Evolutionary conservation across 2,329 filamentous ascomycete genomes (phyloP).

Genomic region (Aspergillus sp.): DNA sequence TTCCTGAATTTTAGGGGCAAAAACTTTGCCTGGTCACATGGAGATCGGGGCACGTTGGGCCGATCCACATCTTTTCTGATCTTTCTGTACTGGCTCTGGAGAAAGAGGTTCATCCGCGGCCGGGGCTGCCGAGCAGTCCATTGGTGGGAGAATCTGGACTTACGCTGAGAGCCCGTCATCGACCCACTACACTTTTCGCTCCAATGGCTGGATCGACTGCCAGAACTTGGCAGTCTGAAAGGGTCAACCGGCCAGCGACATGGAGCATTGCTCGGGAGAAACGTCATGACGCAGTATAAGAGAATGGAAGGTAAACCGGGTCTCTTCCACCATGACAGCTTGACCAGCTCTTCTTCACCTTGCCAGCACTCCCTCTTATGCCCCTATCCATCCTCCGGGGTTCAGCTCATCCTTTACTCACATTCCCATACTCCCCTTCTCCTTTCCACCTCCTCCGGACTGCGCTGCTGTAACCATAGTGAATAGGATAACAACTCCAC

Average conservation of each 20-base stretch:
- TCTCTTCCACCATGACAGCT: constrained; percentile 15
- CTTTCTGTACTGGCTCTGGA: neutral
- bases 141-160: constrained; percentile 36
- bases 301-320: constrained; percentile 31
- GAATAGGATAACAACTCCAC: neutral
- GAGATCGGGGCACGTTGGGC: constrained; percentile 24
- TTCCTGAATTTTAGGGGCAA: constrained; percentile 9
- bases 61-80: constrained; percentile 6
- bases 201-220: constrained; percentile 24
- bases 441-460: neutral
- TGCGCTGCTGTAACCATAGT: neutral
- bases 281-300: constrained; percentile 24
- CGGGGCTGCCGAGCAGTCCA: constrained; percentile 30
- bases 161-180: constrained; percentile 30
- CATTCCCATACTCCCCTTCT: neutral
- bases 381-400: neutral
- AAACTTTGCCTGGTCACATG: constrained; percentile 39
- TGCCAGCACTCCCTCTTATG: neutral
- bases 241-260: constrained; percentile 8
- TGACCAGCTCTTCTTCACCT: neutral
- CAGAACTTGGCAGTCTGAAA: constrained; percentile 15
- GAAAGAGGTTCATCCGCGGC: constrained; percentile 15
- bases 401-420: neutral
- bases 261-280: constrained; percentile 28
- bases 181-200: constrained; percentile 30